Evolutionary conservation across 371 early-diverging fungal genomes (phyloP).

Genomic region (Thermomucor indicae-seudaticae): DNA sequence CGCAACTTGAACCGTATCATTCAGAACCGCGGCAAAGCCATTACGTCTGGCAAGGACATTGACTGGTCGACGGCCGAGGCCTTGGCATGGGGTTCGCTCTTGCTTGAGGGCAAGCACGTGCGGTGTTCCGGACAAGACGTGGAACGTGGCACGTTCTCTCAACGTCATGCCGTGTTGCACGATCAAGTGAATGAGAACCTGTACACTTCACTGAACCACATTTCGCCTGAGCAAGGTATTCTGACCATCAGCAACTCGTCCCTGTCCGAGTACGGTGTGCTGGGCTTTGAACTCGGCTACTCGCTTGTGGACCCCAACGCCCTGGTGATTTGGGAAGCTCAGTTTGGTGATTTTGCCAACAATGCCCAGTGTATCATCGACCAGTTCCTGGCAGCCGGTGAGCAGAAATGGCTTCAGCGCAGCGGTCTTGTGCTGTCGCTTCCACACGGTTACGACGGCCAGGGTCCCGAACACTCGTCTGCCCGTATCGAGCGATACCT

Average conservation of each 20-base stretch:
- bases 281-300: slow-evolving; percentile 97
- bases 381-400: slow-evolving; percentile 93
- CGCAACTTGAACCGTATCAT: slow-evolving; percentile 84
- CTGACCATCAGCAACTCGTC: slow-evolving; percentile 93
- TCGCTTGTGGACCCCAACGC: slow-evolving; percentile 91
- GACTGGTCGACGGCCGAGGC: slow-evolving; percentile 98
- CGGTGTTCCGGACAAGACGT: slow-evolving; percentile 96
- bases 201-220: slow-evolving; percentile 78
- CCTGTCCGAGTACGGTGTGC: slow-evolving; percentile 92
- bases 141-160: slow-evolving; percentile 98
- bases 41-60: slow-evolving; percentile 73
- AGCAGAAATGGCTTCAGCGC: slow-evolving; percentile 96
- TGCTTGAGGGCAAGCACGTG: slow-evolving; percentile 88
- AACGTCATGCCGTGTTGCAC: slow-evolving; percentile 94
- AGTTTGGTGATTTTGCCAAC: slow-evolving; percentile 98
- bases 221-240: slow-evolving; percentile 76
- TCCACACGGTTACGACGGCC: slow-evolving; percentile 98
- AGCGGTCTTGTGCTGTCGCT: slow-evolving; percentile 88
- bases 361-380: slow-evolving; percentile 96
- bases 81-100: slow-evolving; percentile 89
- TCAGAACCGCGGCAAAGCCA: slow-evolving; percentile 75
- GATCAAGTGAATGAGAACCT: slow-evolving; percentile 77
- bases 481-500: slow-evolving; percentile 94
- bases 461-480: slow-evolving; percentile 96
- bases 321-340: slow-evolving; percentile 96